Conservation (phyloP, 2,329 filamentous ascomycete species). For the Hypoxylon sp. region DNA sequence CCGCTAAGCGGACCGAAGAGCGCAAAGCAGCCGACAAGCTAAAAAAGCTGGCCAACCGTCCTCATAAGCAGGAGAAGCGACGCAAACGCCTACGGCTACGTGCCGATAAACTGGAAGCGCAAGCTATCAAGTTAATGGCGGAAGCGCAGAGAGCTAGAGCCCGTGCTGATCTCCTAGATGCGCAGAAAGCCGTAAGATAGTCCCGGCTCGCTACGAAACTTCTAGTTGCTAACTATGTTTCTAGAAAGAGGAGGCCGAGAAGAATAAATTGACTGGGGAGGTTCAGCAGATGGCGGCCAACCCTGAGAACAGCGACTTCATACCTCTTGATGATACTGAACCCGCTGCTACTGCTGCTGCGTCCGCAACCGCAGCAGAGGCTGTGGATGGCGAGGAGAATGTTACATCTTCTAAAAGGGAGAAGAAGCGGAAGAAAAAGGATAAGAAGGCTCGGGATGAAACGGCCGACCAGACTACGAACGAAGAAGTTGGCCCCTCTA, state of each 20-base stretch:
- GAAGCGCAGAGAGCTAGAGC: conserved; percentile 56
- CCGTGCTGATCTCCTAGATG: conserved; percentile 47
- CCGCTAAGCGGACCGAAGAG: conserved; percentile 53
- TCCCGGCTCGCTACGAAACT: background rate
- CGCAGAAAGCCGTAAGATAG: conserved; percentile 45
- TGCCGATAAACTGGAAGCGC: conserved; percentile 57
- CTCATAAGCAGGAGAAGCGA: conserved; percentile 56
- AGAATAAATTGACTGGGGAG: conserved; percentile 45
- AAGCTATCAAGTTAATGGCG: conserved; percentile 56
- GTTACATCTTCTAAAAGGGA: conserved; percentile 20
- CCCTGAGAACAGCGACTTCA: conserved; percentile 43
- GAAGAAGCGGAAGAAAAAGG: conserved; percentile 47
- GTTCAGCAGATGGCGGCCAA: conserved; percentile 38
- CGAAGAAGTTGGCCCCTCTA: background rate
- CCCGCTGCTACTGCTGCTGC: background rate
- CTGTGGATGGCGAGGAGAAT: conserved; percentile 7
- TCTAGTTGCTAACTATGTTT: conserved; percentile 24
- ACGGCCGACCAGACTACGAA: background rate
- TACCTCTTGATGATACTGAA: conserved; percentile 36
- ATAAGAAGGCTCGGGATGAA: conserved; percentile 1
- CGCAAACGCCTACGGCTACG: conserved; percentile 55
- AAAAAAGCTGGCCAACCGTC: conserved; percentile 48
- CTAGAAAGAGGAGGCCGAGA: conserved; percentile 47
- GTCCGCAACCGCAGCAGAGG: background rate
- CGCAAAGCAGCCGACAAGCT: conserved; percentile 52